Conservation (phyloP, 768 basidiomycete genomes). For the Tricholoma matsutake region DNA sequence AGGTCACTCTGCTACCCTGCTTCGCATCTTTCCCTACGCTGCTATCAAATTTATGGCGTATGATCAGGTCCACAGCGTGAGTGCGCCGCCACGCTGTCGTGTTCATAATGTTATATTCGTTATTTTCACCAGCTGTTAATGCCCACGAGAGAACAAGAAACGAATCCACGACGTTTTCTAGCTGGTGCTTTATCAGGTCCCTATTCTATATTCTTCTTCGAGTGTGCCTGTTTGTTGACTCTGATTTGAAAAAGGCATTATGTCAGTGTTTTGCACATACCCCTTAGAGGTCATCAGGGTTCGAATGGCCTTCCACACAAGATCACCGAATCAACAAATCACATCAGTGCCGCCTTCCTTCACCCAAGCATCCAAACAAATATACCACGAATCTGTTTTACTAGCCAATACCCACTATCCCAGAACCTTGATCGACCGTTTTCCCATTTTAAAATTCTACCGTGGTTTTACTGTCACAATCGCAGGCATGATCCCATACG, state of each 20-base stretch:
- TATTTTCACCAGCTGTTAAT: constrained; percentile 48
- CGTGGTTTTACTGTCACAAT: constrained; percentile 95
- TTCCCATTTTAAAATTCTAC: constrained; percentile 88
- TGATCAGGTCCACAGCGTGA: constrained; percentile 79
- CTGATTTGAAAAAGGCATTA: constrained; percentile 53
- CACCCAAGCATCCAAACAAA: constrained; percentile 51
- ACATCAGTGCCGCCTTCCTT: constrained; percentile 44
- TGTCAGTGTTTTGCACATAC: constrained; percentile 90
- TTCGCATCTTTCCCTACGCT: constrained; percentile 96
- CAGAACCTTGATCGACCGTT: constrained; percentile 47
- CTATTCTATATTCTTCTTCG: constrained; percentile 8
- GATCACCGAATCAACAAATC: constrained; percentile 24
- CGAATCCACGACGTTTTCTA: constrained; percentile 73
- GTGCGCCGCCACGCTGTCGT: constrained; percentile 16
- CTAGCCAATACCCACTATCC: constrained; percentile 21
- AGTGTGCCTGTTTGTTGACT: neutral
- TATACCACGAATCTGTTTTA: constrained; percentile 64
- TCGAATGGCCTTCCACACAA: constrained; percentile 86
- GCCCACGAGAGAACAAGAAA: constrained; percentile 77
- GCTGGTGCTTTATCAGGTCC: constrained; percentile 89
- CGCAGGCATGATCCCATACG: constrained; percentile 91
- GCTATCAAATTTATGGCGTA: constrained; percentile 97
- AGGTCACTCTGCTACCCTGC: constrained; percentile 92
- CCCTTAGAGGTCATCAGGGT: constrained; percentile 95
- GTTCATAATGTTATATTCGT: constrained; percentile 1